Percentiles rank a stretch among this genome's conserved stretches.
These are phyloP conservation scores for Stemphylium lycopersici DNA, from an alignment of 2,329 filamentous ascomycete genomes.

Conservation along the genomic window DNA sequence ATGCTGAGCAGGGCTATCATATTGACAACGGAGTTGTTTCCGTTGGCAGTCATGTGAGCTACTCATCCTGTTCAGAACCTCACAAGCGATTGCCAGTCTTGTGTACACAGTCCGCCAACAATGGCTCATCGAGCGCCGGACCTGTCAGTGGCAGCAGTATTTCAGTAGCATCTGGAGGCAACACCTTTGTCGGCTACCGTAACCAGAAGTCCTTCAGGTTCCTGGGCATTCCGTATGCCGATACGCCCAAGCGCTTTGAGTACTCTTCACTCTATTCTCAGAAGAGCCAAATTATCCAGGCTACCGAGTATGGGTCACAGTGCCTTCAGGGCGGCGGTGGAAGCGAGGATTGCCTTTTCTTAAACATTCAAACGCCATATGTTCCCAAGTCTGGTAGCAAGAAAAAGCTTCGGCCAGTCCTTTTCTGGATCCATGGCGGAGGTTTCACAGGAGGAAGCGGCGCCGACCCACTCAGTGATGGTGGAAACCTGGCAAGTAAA, in stretches of 20 bases:
- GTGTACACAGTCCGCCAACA: conserved; percentile 58
- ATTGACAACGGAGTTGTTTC: conserved; percentile 52
- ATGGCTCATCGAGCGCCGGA: conserved; percentile 34
- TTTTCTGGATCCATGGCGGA: conserved; percentile 63
- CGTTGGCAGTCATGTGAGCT: conserved; percentile 45
- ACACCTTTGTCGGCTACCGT: conserved; percentile 58
- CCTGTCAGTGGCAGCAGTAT: conserved; percentile 42
- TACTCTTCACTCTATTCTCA: conserved; percentile 57
- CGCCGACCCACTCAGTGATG: conserved; percentile 51
- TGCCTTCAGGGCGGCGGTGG: conserved; percentile 52
- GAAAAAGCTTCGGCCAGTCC: conserved; percentile 53
- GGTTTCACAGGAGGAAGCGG: conserved; percentile 60
- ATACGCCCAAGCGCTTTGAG: conserved; percentile 51
- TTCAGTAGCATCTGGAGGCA: conserved; percentile 50
- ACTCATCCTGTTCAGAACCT: conserved; percentile 34
- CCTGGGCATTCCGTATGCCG: conserved; percentile 55
- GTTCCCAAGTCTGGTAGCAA: conserved; percentile 48
- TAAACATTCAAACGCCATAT: conserved; percentile 56
- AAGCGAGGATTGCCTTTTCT: conserved; percentile 56
- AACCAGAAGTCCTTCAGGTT: conserved; percentile 59
- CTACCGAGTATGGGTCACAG: conserved; percentile 53
- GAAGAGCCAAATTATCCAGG: conserved; percentile 54
- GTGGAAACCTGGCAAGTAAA: conserved; percentile 63
- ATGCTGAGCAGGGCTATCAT: conserved; percentile 50
- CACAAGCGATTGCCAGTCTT: conserved; percentile 53